Base-by-base conservation (phyloP, 306 rosid genomes). In the Fagus sylvatica region DNA sequence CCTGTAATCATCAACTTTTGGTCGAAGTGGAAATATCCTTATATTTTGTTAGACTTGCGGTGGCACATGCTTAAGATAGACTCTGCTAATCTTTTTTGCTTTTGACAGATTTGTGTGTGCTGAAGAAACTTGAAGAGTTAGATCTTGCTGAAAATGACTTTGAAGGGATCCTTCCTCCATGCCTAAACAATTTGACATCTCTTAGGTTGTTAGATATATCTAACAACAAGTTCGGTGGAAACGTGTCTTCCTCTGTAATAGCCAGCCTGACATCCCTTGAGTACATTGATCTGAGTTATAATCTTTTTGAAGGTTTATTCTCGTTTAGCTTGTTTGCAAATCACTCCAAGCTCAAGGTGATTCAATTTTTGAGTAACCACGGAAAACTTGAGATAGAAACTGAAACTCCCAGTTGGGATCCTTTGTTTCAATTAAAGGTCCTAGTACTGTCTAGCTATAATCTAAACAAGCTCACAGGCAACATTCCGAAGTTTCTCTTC, bases 381-480 rank as follows among this genome's bases (percentile, higher is more conserved):
- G 10, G 2, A 11, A 43, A 9, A 0, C 7, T 48, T 62, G 32
- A 53, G 0, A 16, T 83, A 1, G 84, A 84, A 10, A 76, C 70
- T 6, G 81, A 84, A 57, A 46, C 37, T 0, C 3, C 28, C n/a
- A 34, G 34, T 34, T 76, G 84, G 84, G 5, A 51, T 11, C 84
- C 84, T 12, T n/a, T 77, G 12, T 79, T 82, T 82, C 85, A 82
- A 34, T 74, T 82, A 49, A 69, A 73, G 48, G 3, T 4, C 12
- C 17, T 78, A 8, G 1, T 0, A 43, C 6, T 76, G 4, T 0
- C 10, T n/a, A 1, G 1, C 40, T 78, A 32, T 17, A 1, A 72
- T 55, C 17, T 80, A 0, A 80, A 80, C 13, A 59, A 1, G 1
- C 9, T 4, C 2, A 32, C 76, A 9, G 7, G 30, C 0, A 1